Evolutionary conservation across 2,329 filamentous ascomycete species (phyloP).

Genomic region (Fusarium keratoplasticum): DNA sequence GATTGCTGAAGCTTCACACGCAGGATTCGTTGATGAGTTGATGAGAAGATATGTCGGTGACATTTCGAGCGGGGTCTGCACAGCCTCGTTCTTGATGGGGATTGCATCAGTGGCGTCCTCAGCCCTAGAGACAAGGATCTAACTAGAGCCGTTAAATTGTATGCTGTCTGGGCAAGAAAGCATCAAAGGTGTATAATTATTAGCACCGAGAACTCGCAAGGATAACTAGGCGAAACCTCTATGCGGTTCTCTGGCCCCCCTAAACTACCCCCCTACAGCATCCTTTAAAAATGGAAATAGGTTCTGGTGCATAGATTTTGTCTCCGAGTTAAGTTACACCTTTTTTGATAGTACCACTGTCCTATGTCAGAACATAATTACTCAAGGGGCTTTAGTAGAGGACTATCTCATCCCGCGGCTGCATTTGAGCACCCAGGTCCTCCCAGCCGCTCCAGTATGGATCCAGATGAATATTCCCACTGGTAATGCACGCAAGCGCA

Average conservation of each 20-base stretch:
- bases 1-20: neutral
- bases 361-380: no score
- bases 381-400: neutral
- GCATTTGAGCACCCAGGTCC: neutral
- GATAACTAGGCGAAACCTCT: no score
- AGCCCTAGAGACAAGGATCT: neutral
- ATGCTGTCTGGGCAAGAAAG: no score
- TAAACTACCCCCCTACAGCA: no score
- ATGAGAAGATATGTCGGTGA: no score
- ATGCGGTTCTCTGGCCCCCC: no score
- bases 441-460: neutral
- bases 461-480: no score
- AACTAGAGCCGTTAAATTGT: neutral
- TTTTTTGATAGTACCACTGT: neutral
- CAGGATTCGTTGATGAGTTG: neutral
- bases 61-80: neutral
- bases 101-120: neutral
- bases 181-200: no score
- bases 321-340: neutral
- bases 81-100: neutral
- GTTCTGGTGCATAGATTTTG: neutral
- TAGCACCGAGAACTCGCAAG: no score
- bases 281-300: no score
- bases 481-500: no score
- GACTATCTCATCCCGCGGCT: neutral